Evolutionary conservation across 176 grass and related monocot species (phyloP).

Genomic region (Paspalum vaginatum): DNA sequence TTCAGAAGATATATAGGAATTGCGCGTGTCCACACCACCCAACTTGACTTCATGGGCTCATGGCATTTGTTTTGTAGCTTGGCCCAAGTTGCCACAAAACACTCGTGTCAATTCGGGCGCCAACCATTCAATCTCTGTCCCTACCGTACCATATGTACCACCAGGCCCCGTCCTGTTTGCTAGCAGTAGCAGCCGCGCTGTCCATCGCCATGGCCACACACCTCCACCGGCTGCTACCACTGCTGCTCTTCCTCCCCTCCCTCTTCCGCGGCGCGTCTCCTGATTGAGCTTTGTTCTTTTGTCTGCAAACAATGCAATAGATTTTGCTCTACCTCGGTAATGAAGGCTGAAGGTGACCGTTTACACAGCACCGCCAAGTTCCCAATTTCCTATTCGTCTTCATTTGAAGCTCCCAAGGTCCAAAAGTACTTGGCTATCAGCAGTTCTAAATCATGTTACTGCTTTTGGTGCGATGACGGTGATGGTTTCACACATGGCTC

Average conservation of each 20-base stretch:
- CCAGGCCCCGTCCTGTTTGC: too few relatives aligned
- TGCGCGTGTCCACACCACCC: too few relatives aligned
- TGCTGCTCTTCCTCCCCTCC: neutral
- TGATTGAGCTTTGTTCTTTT: slow-evolving; percentile 32
- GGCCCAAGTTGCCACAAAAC: too few relatives aligned
- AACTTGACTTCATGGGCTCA: too few relatives aligned
- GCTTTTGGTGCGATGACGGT: neutral
- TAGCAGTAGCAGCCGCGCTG: neutral
- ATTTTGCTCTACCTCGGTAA: slow-evolving; percentile 63
- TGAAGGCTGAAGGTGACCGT: slow-evolving; percentile 33
- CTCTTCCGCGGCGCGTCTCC: neutral
- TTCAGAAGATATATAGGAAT: too few relatives aligned
- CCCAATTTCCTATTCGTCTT: neutral
- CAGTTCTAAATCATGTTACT: neutral
- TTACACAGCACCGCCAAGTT: neutral
- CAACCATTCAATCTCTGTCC: too few relatives aligned
- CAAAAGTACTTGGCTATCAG: neutral
- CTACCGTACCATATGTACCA: too few relatives aligned
- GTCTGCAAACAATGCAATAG: slow-evolving; percentile 38
- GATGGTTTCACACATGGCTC: neutral
- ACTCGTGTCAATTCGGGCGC: too few relatives aligned
- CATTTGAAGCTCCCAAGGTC: neutral
- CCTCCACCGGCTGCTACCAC: neutral
- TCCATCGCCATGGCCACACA: neutral
- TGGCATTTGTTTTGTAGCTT: too few relatives aligned